Evolutionary conservation across 495 filamentous ascomycete genomes (phyloP).

Genomic region (Aspergillus funiculosus): DNA sequence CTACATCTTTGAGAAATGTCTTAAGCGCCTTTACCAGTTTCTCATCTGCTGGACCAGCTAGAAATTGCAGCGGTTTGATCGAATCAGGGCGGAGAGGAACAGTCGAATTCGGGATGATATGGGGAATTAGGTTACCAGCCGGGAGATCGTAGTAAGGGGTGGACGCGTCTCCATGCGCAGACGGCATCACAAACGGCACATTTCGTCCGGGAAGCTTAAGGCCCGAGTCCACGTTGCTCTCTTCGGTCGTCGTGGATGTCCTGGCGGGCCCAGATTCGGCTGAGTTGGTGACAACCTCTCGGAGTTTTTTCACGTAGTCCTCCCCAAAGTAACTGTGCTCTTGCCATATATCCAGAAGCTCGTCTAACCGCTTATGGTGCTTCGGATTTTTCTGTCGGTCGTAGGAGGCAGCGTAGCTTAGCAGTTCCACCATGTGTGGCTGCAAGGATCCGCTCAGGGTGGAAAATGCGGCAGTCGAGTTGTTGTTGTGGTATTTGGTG

Average conservation of each 20-base stretch:
- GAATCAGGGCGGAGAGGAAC: slow-evolving; percentile 63
- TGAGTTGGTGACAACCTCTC: slow-evolving; percentile 49
- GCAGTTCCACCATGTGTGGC: slow-evolving; percentile 53
- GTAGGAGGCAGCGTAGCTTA: slow-evolving; percentile 58
- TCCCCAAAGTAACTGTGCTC: slow-evolving; percentile 60
- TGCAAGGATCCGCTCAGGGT: slow-evolving; percentile 57
- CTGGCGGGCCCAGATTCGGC: slow-evolving; percentile 25
- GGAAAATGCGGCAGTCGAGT: slow-evolving; percentile 37
- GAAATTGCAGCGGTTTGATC: slow-evolving; percentile 69
- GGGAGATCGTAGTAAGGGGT: slow-evolving; percentile 81
- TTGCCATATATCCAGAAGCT: slow-evolving; percentile 69
- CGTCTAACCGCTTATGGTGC: slow-evolving; percentile 58
- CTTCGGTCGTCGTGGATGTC: slow-evolving; percentile 25
- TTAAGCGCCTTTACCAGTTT: slow-evolving; percentile 61
- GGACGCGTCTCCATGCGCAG: slow-evolving; percentile 68
- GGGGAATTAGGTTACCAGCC: slow-evolving; percentile 73
- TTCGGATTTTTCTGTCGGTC: slow-evolving; percentile 52
- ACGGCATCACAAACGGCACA: slow-evolving; percentile 63
- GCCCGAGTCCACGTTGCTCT: slow-evolving; percentile 15
- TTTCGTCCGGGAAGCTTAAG: slow-evolving; percentile 42
- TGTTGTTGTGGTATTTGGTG: slow-evolving; percentile 53
- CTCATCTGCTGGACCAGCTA: slow-evolving; percentile 65
- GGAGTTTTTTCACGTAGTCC: slow-evolving; percentile 54
- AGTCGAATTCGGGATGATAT: slow-evolving; percentile 69
- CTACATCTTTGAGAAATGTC: slow-evolving; percentile 59